Conservation (phyloP, 2,329 filamentous ascomycete species). For the Neofusicoccum umdonicola region DNA sequence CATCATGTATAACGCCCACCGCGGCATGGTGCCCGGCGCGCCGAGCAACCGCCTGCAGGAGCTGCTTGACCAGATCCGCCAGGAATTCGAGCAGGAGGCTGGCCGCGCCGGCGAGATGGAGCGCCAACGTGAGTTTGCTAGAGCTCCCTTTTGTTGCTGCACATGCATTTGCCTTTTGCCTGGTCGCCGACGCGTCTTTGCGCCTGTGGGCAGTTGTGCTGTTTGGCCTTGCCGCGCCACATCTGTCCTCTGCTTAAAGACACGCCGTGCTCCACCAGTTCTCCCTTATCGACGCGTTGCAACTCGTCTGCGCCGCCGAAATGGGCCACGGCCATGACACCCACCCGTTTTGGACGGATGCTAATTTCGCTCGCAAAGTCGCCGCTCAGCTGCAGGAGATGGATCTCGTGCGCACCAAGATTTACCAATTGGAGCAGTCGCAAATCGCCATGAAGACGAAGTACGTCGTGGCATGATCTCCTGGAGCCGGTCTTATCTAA, state of each 20-base stretch:
- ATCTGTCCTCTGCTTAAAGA: neutral
- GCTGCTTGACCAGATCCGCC: conserved; percentile 84
- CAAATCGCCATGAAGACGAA: conserved; percentile 88
- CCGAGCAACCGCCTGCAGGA: conserved; percentile 78
- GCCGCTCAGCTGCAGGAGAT: conserved; percentile 90
- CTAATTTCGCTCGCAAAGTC: conserved; percentile 55
- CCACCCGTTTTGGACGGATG: neutral
- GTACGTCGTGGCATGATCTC: conserved; percentile 53
- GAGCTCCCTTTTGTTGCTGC: conserved; percentile 1
- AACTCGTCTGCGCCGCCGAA: neutral
- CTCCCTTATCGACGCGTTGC: neutral
- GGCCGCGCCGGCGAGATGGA: conserved; percentile 84
- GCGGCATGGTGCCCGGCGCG: conserved; percentile 70
- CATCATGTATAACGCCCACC: conserved; percentile 82
- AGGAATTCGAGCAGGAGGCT: conserved; percentile 84
- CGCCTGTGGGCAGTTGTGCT: neutral
- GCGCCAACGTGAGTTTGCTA: conserved; percentile 74
- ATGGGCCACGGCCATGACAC: neutral
- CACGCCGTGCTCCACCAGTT: neutral
- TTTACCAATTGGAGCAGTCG: conserved; percentile 87
- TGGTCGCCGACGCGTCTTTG: neutral
- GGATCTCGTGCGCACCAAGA: conserved; percentile 88
- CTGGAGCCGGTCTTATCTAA: neutral
- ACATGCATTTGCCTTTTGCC: neutral
- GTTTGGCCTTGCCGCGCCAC: neutral